Evolutionary conservation across 768 basidiomycete genomes (phyloP).

Genomic region (Hortiboletus campestris): DNA sequence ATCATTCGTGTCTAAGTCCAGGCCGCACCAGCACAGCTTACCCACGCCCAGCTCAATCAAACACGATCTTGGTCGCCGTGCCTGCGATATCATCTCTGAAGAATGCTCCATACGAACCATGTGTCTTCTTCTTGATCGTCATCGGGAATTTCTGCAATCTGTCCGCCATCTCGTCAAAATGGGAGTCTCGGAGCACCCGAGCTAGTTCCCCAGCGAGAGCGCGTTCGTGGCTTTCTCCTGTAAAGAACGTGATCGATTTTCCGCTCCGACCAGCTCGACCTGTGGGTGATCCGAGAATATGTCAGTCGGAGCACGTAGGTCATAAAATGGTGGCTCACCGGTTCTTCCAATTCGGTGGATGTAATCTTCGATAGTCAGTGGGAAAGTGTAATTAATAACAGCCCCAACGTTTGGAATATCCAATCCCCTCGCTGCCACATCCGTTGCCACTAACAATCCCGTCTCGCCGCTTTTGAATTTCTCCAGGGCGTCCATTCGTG

Average conservation of each 20-base stretch:
- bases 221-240: constrained; percentile 84
- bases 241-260: constrained; percentile 95
- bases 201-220: constrained; percentile 91
- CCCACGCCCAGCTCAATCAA: constrained; percentile 37
- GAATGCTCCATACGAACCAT: constrained; percentile 87
- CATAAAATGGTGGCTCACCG: constrained; percentile 41
- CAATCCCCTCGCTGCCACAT: constrained; percentile 94
- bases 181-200: constrained; percentile 84
- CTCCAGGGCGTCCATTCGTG: constrained; percentile 82
- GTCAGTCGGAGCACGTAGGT: background rate
- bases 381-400: constrained; percentile 98
- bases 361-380: constrained; percentile 92
- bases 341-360: constrained; percentile 90
- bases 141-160: constrained; percentile 83
- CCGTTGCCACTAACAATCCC: constrained; percentile 88
- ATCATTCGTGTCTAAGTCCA: background rate
- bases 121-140: constrained; percentile 96
- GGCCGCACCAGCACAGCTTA: background rate
- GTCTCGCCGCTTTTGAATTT: constrained; percentile 82
- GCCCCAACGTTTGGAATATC: constrained; percentile 95
- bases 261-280: constrained; percentile 90
- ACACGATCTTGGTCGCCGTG: constrained; percentile 77
- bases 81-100: constrained; percentile 61
- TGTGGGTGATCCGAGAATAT: constrained; percentile 20
- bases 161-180: constrained; percentile 66